Conservation (phyloP, 2,329 filamentous ascomycete species). For the Xylaria hypoxylon region DNA sequence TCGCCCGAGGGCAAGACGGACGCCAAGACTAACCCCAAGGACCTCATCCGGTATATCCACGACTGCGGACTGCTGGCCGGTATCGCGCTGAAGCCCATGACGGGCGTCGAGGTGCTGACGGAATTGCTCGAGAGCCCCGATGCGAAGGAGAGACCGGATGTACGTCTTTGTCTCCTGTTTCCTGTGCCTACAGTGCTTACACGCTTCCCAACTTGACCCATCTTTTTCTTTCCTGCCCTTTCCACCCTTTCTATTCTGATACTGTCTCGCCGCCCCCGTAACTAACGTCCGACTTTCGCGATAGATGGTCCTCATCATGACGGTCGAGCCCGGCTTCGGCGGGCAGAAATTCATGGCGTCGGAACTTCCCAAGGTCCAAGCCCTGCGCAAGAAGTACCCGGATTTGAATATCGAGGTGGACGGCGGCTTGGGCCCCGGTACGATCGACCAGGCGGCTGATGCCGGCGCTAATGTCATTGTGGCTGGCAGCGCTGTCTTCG, state of each 20-base stretch:
- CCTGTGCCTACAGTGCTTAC: not conserved
- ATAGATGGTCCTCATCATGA: slow-evolving; percentile 99
- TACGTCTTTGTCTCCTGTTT: slow-evolving; percentile 59
- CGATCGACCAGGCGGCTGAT: slow-evolving; percentile 93
- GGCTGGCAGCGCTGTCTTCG: slow-evolving; percentile 94
- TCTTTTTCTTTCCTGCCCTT: not conserved
- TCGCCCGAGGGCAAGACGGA: slow-evolving; percentile 77
- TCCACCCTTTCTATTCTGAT: not conserved
- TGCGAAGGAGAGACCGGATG: slow-evolving; percentile 85
- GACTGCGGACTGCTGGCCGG: slow-evolving; percentile 88
- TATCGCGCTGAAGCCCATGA: slow-evolving; percentile 95
- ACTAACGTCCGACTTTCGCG: not conserved
- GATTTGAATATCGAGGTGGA: slow-evolving; percentile 98
- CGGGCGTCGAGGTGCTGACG: slow-evolving; percentile 90
- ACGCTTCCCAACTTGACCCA: too few relatives aligned
- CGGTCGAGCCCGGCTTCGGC: slow-evolving; percentile 95
- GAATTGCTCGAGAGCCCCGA: slow-evolving; percentile 82
- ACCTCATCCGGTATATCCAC: slow-evolving; percentile 92
- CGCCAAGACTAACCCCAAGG: slow-evolving; percentile 80
- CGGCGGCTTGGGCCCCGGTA: slow-evolving; percentile 86
- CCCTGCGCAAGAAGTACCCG: slow-evolving; percentile 85
- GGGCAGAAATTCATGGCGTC: slow-evolving; percentile 99
- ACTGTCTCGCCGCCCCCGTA: not conserved
- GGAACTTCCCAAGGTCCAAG: slow-evolving; percentile 92
- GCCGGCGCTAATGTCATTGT: slow-evolving; percentile 98